phyloP scores from a whole-genome alignment of 768 basidiomycete species.

The Amanita brunnescens region DNA sequence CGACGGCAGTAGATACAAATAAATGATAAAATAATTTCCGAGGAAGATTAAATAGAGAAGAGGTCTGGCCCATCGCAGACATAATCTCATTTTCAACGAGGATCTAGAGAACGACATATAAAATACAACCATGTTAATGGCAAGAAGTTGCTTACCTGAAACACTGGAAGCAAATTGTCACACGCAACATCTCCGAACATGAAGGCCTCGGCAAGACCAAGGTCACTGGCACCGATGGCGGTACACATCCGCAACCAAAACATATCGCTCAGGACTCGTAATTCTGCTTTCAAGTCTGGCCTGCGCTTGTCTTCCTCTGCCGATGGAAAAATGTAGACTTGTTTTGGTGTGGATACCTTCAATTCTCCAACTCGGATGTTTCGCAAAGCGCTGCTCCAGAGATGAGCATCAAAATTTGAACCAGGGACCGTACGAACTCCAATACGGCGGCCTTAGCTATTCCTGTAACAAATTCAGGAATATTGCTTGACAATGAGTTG shows the following conservation, averaged over 20 bases:
- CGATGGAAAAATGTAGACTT: slow-evolving; percentile 31
- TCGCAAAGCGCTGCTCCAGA: slow-evolving; percentile 28
- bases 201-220: slow-evolving; percentile 70
- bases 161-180: slow-evolving; percentile 54
- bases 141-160: slow-evolving; percentile 38
- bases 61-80: neutral
- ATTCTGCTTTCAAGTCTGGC: slow-evolving; percentile 27
- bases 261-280: slow-evolving; percentile 39
- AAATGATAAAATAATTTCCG: slow-evolving; percentile 48
- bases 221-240: slow-evolving; percentile 40
- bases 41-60: slow-evolving; percentile 24
- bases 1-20: slow-evolving; percentile 58
- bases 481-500: no score
- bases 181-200: slow-evolving; percentile 74
- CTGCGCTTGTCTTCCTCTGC: neutral
- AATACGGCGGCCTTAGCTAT: neutral
- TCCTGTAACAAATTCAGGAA: neutral
- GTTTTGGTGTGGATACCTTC: slow-evolving; percentile 33
- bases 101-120: neutral
- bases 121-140: neutral
- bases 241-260: slow-evolving; percentile 51
- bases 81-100: neutral
- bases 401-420: neutral
- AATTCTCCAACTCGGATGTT: slow-evolving; percentile 42
- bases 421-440: neutral